Conservation (phyloP, 2,329 filamentous ascomycete species). For the Fusarium sp. region DNA sequence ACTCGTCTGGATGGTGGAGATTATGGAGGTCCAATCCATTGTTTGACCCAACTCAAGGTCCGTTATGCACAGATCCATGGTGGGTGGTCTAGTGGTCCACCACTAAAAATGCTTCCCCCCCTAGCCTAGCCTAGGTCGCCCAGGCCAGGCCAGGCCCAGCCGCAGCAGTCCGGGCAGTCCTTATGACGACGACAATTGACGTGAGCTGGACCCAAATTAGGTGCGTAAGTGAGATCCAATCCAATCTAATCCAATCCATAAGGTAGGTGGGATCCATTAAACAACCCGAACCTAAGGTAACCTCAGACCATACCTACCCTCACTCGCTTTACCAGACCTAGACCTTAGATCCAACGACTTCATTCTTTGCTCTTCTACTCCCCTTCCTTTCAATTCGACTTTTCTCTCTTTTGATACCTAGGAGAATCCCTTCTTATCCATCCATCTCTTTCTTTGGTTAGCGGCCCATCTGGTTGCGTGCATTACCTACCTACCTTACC, state of each 20-base stretch:
- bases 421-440: neutral
- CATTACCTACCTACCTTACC: neutral
- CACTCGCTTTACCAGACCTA: neutral
- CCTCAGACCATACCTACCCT: conserved; percentile 29
- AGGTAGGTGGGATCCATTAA: neutral
- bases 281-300: conserved; percentile 8
- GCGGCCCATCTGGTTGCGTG: conserved; percentile 6
- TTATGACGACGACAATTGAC: conserved; percentile 35
- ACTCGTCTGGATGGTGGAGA: conserved; percentile 3
- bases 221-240: conserved; percentile 12
- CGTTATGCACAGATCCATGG: conserved; percentile 24
- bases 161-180: conserved; percentile 30
- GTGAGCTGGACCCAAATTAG: neutral
- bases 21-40: conserved; percentile 9
- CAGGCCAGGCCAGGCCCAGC: neutral
- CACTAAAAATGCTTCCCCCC: conserved; percentile 10
- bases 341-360: neutral
- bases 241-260: neutral
- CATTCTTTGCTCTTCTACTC: conserved; percentile 33
- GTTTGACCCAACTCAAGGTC: conserved; percentile 20
- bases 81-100: neutral
- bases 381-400: conserved; percentile 22
- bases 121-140: neutral
- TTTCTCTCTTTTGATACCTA: conserved; percentile 15
- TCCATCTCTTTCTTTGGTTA: conserved; percentile 21